These are phyloP conservation scores for Mycogone perniciosa DNA, from an alignment of 2,329 filamentous ascomycete species.

Conservation along the genomic window DNA sequence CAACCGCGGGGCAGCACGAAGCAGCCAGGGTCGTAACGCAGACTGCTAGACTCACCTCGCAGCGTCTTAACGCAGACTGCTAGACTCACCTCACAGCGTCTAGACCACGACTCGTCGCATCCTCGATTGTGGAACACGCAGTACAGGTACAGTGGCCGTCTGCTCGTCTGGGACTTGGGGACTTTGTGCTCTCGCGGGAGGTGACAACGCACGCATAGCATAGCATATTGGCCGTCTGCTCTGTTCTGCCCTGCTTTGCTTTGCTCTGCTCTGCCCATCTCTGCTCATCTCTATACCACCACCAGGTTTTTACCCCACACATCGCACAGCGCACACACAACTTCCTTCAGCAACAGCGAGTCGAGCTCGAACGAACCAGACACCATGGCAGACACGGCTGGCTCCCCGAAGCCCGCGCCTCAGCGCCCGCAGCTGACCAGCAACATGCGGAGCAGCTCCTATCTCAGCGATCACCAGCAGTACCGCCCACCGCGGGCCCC, in stretches of 20 bases:
- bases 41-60: neutral
- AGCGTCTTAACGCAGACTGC: neutral
- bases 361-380: neutral
- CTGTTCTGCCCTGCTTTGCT: neutral
- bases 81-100: neutral
- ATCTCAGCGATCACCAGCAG: slow-evolving; percentile 57
- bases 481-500: slow-evolving; percentile 47
- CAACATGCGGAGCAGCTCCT: slow-evolving; percentile 54
- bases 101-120: neutral
- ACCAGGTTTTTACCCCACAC: too few relatives aligned
- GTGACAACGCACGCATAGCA: neutral
- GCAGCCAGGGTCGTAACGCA: neutral
- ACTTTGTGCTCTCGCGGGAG: neutral
- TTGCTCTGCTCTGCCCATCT: too few relatives aligned
- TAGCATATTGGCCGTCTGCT: neutral
- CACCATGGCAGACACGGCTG: slow-evolving; percentile 7
- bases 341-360: neutral
- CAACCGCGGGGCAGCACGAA: neutral
- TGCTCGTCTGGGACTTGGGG: neutral
- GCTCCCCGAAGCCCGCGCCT: slow-evolving; percentile 26
- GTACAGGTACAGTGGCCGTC: neutral
- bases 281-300: too few relatives aligned
- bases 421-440: slow-evolving; percentile 43
- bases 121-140: neutral
- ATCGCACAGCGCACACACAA: neutral